Evolutionary conservation across 352 stramenopile genomes (phyloP), one percentile per base, ranked within the genome.

Genomic region (Globisporangium sylvaticum): DNA sequence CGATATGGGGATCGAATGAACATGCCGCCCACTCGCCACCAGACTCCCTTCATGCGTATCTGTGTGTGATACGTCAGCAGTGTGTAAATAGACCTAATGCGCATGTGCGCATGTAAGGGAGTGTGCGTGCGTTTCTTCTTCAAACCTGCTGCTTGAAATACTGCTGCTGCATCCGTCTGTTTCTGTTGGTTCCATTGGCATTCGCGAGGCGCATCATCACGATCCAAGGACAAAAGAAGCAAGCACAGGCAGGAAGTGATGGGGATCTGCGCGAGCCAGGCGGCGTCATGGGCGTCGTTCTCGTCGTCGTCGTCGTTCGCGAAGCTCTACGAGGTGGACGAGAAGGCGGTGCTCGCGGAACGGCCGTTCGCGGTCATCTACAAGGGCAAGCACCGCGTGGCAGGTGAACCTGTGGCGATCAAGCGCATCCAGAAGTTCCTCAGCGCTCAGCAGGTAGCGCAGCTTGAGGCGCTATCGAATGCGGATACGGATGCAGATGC

Each of bases 401-500:
- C 72, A 5, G 71, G 80, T 18, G 67, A 67, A 7, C 15, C 53
- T 0, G 79, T 91, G 4, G 81, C 81, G 1, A 67, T 92, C 64
- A 94, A 94, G 70, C 80, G 87, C 24, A 74, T 94, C 55, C 73
- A 84, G 14, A 88, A 90, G 59, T 9, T 10, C 5, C 58, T 57
- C 12, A 31, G 15, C 1, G 2, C 64, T 66, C 12, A 53, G 42
- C 56, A 59, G 10, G 42, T 22, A 50, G 42, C 42, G 42, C 37
- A 61, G 25, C 52, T 64, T 20, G 18, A 57, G 24, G 27, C 5
- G 14, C 8, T 48, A 48, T n/a, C 67, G 56, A 39, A 37, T 55
- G 20, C 9, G 65, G 25, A 32, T 61, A n/a, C n/a, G n/a, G n/a
- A n/a, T n/a, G 1, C 15, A 18, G n/a, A 46, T 5, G 20, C 24